Conservation (phyloP, 2,329 filamentous ascomycete genomes). For the Colletotrichum sp. region DNA sequence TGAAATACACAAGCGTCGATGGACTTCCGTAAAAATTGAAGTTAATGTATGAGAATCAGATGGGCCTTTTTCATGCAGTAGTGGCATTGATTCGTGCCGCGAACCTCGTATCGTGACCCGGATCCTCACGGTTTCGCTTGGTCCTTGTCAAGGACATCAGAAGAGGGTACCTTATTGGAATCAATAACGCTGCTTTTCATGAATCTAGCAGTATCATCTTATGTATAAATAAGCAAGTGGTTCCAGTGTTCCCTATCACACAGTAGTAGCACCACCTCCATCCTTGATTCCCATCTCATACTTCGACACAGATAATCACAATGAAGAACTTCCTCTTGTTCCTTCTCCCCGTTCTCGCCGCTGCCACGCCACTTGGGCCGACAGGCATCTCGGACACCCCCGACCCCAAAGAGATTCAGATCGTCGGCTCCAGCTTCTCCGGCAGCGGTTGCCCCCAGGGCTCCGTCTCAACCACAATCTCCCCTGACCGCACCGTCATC, state of each 20-base stretch:
- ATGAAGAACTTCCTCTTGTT: constrained; percentile 41
- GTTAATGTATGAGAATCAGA: background rate
- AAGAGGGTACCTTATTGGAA: background rate
- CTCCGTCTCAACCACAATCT: constrained; percentile 45
- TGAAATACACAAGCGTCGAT: background rate
- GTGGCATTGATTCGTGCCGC: background rate
- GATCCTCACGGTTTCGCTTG: background rate
- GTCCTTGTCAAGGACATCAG: background rate
- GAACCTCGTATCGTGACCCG: background rate
- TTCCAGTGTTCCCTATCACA: background rate
- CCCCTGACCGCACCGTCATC: constrained; percentile 48
- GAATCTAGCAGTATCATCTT: background rate
- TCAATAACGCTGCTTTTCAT: background rate
- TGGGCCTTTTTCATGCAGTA: background rate
- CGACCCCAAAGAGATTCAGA: constrained; percentile 45
- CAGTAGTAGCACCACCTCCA: background rate
- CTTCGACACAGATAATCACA: constrained; percentile 24
- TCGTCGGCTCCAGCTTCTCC: constrained; percentile 42
- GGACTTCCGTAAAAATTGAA: background rate
- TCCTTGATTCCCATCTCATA: background rate
- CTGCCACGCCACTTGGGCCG: constrained; percentile 36
- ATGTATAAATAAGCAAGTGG: background rate
- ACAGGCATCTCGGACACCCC: constrained; percentile 37
- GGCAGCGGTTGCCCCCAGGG: constrained; percentile 50
- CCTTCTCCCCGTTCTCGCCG: constrained; percentile 40